Evolutionary conservation across 2,329 filamentous ascomycete genomes (phyloP), one percentile per base, ranked within the genome.

Genomic region (Onygenales sp.): DNA sequence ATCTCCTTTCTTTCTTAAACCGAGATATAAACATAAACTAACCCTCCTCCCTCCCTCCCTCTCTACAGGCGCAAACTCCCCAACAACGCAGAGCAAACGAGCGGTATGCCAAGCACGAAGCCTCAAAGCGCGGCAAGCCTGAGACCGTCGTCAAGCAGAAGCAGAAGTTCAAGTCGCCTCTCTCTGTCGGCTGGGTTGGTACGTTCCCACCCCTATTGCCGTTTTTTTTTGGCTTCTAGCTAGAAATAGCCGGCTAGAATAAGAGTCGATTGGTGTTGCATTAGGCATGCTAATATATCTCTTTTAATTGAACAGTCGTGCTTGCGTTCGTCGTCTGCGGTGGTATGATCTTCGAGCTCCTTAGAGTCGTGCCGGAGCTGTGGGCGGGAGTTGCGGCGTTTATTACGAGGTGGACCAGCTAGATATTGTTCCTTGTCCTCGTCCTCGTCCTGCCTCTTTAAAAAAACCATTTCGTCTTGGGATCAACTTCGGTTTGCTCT

Each of bases 21-120:
- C 17, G 17, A 17, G 17, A 17, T 17, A 2, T 17, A 17, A 17
- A 27, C 41, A 14, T 17, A 17, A 8, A 14, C 41, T 43, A 13
- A n/a, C 14, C 41, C 13, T 5, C 43, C 11, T 4, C 45, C 8
- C 3, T 36, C 13, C 21, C 5, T 38, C 32, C 6, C n/a, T 13
- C 32, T 46, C n/a, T 3, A 32, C 33, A 82, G 80, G 78, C 76
- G 31, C 82, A 85, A 78, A 85, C 82, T 59, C 82, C 82, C 33
- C 78, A 82, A 64, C 82, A 85, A 72, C 80, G 81, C 56, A 75
- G 76, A 61, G 82, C 82, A 43, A 85, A 85, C 67, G 78, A 80
- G 56, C 76, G 74, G 58, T 84, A 77, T 63, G 82, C 82, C 51
- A 77, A 78, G 60, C 68, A 72, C 57, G 79, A 84, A 64, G 78